Conservation (phyloP, 2,329 filamentous ascomycete species). For the Hymenoscyphus fraxineus region DNA sequence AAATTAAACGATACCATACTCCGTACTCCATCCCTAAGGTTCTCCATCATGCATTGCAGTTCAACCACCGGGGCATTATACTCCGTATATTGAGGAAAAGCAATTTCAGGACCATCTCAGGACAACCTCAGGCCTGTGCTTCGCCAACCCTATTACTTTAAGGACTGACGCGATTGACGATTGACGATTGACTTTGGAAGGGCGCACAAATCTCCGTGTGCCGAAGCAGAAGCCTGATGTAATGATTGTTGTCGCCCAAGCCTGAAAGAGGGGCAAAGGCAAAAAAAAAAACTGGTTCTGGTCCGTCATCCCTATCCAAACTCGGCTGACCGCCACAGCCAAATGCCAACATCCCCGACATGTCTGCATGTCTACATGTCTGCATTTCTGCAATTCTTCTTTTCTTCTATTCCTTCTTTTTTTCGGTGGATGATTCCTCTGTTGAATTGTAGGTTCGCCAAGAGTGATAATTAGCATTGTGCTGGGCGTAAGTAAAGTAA, state of each 20-base stretch:
- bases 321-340: neutral
- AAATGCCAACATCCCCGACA: neutral
- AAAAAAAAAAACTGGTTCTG: neutral
- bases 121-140: neutral
- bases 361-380: neutral
- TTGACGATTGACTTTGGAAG: neutral
- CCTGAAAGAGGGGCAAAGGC: neutral
- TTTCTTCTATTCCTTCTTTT: neutral
- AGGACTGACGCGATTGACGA: too few species aligned
- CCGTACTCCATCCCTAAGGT: too few species aligned
- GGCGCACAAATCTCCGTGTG: neutral
- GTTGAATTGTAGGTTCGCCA: neutral
- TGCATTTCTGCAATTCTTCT: neutral
- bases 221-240: neutral
- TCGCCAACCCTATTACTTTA: neutral
- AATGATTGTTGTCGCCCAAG: neutral
- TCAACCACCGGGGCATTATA: too few species aligned
- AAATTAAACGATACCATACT: neutral
- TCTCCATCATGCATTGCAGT: too few species aligned
- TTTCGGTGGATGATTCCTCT: neutral
- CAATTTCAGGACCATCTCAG: neutral
- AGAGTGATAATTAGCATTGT: neutral
- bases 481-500: neutral
- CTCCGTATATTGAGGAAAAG: too few species aligned
- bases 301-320: neutral